These are phyloP conservation scores for Myotisia sp. DNA, from an alignment of 2,329 filamentous ascomycete species.

Conservation along the genomic window DNA sequence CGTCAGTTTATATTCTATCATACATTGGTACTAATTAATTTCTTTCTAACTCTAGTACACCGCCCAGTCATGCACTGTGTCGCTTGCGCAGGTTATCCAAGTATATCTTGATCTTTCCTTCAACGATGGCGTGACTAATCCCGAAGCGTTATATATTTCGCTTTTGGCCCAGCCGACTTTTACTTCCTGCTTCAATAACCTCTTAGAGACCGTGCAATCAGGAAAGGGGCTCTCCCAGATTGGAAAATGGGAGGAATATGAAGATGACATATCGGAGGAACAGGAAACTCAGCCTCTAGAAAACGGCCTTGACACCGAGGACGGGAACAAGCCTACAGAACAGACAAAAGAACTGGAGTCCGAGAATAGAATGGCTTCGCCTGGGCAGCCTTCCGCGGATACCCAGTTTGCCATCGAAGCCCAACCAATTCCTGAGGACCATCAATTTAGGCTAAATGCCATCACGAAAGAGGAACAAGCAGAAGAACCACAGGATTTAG, in stretches of 20 bases:
- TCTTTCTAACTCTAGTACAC: constrained; percentile 30
- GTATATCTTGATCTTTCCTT: constrained; percentile 44
- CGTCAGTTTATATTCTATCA: too few species aligned
- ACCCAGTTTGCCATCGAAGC: too few species aligned
- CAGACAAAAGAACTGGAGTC: background rate
- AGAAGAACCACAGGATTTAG: too few species aligned
- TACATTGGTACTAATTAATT: background rate
- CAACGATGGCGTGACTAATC: constrained; percentile 42
- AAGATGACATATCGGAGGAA: constrained; percentile 7
- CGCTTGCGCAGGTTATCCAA: constrained; percentile 42
- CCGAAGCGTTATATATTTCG: constrained; percentile 44
- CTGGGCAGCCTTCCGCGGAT: too few species aligned
- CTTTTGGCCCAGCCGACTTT: constrained; percentile 43
- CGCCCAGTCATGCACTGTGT: constrained; percentile 29
- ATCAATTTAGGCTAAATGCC: too few species aligned
- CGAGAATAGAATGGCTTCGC: too few species aligned
- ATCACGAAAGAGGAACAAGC: too few species aligned
- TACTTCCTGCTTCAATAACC: constrained; percentile 36
- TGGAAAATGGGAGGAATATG: constrained; percentile 12
- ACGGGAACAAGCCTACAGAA: constrained; percentile 8
- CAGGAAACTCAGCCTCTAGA: constrained; percentile 10
- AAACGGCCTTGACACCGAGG: constrained; percentile 18
- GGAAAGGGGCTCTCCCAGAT: constrained; percentile 43
- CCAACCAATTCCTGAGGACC: background rate
- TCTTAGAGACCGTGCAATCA: constrained; percentile 39